Evolutionary conservation across 2,329 filamentous ascomycete genomes (phyloP).

Genomic region (Chalaropsis ovoidea): DNA sequence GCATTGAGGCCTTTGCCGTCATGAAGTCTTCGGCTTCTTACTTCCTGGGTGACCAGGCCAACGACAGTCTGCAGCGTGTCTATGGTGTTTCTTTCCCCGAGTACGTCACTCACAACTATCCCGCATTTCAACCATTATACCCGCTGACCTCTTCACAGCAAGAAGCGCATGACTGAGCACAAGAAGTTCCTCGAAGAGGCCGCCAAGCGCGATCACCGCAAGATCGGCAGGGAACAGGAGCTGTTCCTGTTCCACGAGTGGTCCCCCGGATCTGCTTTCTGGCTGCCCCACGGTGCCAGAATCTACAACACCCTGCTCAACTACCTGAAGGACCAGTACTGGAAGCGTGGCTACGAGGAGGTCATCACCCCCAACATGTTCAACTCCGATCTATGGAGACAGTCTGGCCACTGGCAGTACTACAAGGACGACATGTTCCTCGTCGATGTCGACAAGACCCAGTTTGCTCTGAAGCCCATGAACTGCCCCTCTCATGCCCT

Average conservation of each 20-base stretch:
- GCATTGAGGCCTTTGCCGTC: constrained; percentile 89
- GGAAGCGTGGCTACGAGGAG: constrained; percentile 86
- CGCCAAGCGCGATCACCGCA: constrained; percentile 91
- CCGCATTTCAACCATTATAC: neutral
- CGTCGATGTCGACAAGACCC: constrained; percentile 66
- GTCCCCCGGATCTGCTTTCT: constrained; percentile 89
- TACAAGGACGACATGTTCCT: constrained; percentile 83
- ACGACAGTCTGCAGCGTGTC: constrained; percentile 91
- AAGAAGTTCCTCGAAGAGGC: constrained; percentile 93
- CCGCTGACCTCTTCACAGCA: constrained; percentile 35
- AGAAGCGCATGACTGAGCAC: constrained; percentile 87
- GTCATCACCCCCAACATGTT: constrained; percentile 94
- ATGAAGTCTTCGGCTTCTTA: constrained; percentile 73
- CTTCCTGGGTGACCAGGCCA: constrained; percentile 70
- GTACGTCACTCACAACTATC: constrained; percentile 13
- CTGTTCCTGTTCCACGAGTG: constrained; percentile 93
- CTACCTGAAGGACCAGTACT: constrained; percentile 79
- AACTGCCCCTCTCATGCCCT: constrained; percentile 89
- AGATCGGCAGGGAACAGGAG: constrained; percentile 90
- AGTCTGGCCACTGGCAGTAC: constrained; percentile 79
- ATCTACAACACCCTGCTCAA: constrained; percentile 84
- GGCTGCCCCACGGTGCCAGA: constrained; percentile 80
- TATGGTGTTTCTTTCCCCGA: constrained; percentile 78
- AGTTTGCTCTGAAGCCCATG: constrained; percentile 79
- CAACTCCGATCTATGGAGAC: constrained; percentile 87